Evolutionary conservation across 2,329 filamentous ascomycete species (phyloP).

Genomic region (Aspergillus sp.): DNA sequence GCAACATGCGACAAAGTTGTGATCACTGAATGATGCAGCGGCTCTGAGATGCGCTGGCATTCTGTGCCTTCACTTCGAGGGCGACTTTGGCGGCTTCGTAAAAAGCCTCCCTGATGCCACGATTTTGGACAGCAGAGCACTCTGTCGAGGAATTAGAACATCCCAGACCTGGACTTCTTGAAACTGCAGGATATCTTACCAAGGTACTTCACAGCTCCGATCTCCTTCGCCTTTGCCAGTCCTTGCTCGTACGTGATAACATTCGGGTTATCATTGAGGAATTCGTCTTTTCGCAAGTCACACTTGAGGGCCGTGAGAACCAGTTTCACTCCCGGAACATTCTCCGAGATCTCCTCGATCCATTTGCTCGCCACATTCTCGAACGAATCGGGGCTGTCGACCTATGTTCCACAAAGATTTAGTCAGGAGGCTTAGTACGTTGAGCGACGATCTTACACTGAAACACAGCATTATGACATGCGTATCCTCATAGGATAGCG

Average conservation of each 20-base stretch:
- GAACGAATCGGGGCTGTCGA: slow-evolving; percentile 92
- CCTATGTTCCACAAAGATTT: slow-evolving; percentile 38
- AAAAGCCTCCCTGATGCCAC: slow-evolving; percentile 97
- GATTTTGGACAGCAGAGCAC: slow-evolving; percentile 97
- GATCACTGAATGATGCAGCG: slow-evolving; percentile 38
- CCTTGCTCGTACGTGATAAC: slow-evolving; percentile 86
- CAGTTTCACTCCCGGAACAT: slow-evolving; percentile 92
- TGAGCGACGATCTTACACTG: slow-evolving; percentile 55
- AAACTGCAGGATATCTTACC: slow-evolving; percentile 47
- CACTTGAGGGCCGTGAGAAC: slow-evolving; percentile 96
- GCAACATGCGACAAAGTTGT: background rate
- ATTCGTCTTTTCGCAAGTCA: slow-evolving; percentile 81
- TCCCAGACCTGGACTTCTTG: background rate
- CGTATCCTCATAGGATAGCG: slow-evolving; percentile 95
- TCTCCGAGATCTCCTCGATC: slow-evolving; percentile 97
- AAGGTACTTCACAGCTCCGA: slow-evolving; percentile 89
- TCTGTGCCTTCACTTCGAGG: slow-evolving; percentile 53
- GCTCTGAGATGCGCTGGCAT: slow-evolving; percentile 31
- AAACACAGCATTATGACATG: slow-evolving; percentile 99
- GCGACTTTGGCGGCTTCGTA: slow-evolving; percentile 96
- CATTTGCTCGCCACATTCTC: slow-evolving; percentile 99
- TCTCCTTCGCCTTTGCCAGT: slow-evolving; percentile 84
- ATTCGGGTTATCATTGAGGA: slow-evolving; percentile 63
- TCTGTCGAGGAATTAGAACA: slow-evolving; percentile 51
- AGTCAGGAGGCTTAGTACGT: background rate